phyloP scores from a whole-genome alignment of 305 asterid species.

The Euphrasia arctica region DNA sequence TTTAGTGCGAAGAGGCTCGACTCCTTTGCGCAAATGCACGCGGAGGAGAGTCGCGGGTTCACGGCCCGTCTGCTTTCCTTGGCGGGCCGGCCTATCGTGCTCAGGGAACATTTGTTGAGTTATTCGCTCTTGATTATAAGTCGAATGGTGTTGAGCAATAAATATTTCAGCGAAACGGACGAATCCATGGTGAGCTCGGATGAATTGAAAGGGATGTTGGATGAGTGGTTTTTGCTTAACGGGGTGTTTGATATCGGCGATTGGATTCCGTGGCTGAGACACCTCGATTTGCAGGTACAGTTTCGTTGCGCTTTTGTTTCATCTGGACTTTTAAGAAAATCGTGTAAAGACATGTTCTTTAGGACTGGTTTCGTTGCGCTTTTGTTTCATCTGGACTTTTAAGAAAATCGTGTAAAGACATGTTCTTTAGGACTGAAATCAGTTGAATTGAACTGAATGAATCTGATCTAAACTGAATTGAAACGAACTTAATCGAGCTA shows the following conservation, averaged over 20 bases:
- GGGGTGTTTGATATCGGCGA: constrained; percentile 5
- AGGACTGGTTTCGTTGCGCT: no score
- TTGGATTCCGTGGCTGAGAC: background rate
- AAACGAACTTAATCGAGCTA: no score
- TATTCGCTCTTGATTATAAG: background rate
- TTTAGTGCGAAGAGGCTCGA: background rate
- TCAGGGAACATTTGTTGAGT: background rate
- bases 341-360: no score
- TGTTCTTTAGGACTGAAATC: no score
- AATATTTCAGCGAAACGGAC: background rate
- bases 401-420: no score
- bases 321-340: no score
- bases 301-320: no score
- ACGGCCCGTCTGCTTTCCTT: background rate
- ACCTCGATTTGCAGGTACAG: constrained; percentile 1
- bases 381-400: no score
- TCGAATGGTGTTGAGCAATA: background rate
- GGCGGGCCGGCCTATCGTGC: background rate
- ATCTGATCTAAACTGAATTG: no score
- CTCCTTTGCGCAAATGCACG: background rate
- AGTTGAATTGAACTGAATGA: no score
- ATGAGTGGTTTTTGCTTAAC: constrained; percentile 1
- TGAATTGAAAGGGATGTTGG: background rate
- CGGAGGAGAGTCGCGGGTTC: background rate
- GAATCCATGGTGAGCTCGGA: background rate